Conservation (phyloP, 2,329 filamentous ascomycete species). For the Monosporascus sp. region DNA sequence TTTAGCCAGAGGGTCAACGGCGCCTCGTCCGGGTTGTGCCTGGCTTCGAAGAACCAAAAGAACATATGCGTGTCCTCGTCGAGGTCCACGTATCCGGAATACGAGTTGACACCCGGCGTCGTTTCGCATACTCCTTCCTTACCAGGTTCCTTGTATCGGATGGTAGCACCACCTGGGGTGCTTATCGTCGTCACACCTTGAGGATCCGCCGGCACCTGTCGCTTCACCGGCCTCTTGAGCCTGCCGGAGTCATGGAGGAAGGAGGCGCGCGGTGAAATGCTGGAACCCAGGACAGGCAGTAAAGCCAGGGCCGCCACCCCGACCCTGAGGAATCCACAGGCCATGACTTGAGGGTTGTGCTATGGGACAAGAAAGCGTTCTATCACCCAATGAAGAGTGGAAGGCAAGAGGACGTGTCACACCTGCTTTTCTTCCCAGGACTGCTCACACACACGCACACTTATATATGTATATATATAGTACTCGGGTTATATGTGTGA, state of each 20-base stretch:
- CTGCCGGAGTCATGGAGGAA: background rate
- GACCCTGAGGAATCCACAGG: background rate
- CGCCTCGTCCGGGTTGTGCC: constrained; percentile 38
- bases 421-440: no score
- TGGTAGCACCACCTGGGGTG: constrained; percentile 37
- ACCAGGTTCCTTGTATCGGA: constrained; percentile 48
- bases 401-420: no score
- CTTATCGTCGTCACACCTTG: constrained; percentile 38
- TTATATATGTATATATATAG: no score
- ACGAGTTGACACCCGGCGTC: constrained; percentile 45
- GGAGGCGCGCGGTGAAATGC: background rate
- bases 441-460: no score
- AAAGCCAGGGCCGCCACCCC: background rate
- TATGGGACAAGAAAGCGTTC: no score
- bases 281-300: background rate
- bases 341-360: background rate
- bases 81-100: constrained; percentile 30
- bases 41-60: constrained; percentile 42
- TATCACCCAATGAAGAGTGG: no score
- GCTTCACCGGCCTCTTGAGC: constrained; percentile 18
- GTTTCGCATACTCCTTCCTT: constrained; percentile 43
- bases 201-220: constrained; percentile 33
- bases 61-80: constrained; percentile 31
- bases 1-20: constrained; percentile 38
- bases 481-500: no score